These are phyloP conservation scores for Arabidopsis suecica DNA, from an alignment of 345 rosid genomes.

Conservation along the genomic window DNA sequence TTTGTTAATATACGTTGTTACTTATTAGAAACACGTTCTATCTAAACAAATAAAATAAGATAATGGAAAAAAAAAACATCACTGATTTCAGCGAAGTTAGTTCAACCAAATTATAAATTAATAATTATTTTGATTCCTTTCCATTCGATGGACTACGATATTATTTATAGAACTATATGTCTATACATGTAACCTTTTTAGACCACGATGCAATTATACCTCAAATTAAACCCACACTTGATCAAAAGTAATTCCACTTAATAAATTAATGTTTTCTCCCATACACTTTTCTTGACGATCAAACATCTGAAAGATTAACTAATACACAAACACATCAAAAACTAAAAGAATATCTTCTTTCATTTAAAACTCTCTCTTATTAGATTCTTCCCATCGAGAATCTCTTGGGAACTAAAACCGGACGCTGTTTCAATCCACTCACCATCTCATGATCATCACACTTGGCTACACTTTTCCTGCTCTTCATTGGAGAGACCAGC, in stretches of 20 bases:
- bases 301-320: conserved; percentile 19
- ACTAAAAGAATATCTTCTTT: neutral
- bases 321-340: conserved; percentile 8
- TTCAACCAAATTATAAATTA: too few relatives aligned
- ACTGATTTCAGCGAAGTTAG: too few relatives aligned
- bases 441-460: conserved; percentile 46
- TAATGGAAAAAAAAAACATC: too few relatives aligned
- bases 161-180: too few relatives aligned
- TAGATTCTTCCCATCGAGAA: conserved; percentile 62
- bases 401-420: conserved; percentile 50
- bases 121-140: too few relatives aligned
- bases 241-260: neutral
- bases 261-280: neutral
- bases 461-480: conserved; percentile 59
- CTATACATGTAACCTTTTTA: neutral
- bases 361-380: conserved; percentile 20
- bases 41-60: too few relatives aligned
- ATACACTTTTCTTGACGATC: neutral
- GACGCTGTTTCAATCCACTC: conserved; percentile 76
- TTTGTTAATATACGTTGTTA: too few relatives aligned
- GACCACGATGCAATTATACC: neutral
- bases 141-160: too few relatives aligned
- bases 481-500: conserved; percentile 80
- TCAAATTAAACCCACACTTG: neutral
- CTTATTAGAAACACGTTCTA: too few relatives aligned